Conservation (phyloP, 805 yeast species). For the Metahyphopichia silvanorum region DNA sequence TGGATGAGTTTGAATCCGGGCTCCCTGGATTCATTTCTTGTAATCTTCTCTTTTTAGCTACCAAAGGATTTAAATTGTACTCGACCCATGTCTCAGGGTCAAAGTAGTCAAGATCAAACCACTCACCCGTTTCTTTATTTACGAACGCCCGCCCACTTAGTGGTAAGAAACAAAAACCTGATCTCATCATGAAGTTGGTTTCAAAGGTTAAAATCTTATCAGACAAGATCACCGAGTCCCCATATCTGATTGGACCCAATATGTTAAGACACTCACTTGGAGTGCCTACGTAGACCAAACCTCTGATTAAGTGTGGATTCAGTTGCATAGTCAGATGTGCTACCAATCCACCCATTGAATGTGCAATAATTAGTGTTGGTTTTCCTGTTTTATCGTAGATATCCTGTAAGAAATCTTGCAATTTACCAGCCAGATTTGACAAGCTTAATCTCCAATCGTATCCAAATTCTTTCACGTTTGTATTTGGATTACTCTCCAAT, state of each 20-base stretch:
- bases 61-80: slow-evolving; percentile 73
- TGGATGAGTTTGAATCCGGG: background rate
- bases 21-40: slow-evolving; percentile 11
- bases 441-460: slow-evolving; percentile 89
- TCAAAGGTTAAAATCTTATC: slow-evolving; percentile 75
- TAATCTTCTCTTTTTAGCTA: slow-evolving; percentile 36
- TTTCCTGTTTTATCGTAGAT: slow-evolving; percentile 49
- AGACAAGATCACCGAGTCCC: slow-evolving; percentile 75
- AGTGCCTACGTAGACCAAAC: slow-evolving; percentile 75
- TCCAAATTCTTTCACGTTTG: slow-evolving; percentile 72
- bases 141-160: slow-evolving; percentile 70
- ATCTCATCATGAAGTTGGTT: slow-evolving; percentile 84
- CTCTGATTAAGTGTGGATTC: slow-evolving; percentile 67
- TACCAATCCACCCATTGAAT: slow-evolving; percentile 92
- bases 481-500: slow-evolving; percentile 52
- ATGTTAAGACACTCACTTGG: slow-evolving; percentile 85
- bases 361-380: slow-evolving; percentile 74
- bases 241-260: slow-evolving; percentile 78
- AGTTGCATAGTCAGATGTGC: slow-evolving; percentile 75
- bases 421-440: slow-evolving; percentile 49
- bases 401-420: slow-evolving; percentile 45
- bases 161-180: slow-evolving; percentile 78
- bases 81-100: slow-evolving; percentile 79
- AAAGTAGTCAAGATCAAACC: slow-evolving; percentile 68
- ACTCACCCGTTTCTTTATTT: slow-evolving; percentile 55